phyloP scores from a whole-genome alignment of 2,329 filamentous ascomycete species.

The Nothophaeocryptopus gaeumannii region DNA sequence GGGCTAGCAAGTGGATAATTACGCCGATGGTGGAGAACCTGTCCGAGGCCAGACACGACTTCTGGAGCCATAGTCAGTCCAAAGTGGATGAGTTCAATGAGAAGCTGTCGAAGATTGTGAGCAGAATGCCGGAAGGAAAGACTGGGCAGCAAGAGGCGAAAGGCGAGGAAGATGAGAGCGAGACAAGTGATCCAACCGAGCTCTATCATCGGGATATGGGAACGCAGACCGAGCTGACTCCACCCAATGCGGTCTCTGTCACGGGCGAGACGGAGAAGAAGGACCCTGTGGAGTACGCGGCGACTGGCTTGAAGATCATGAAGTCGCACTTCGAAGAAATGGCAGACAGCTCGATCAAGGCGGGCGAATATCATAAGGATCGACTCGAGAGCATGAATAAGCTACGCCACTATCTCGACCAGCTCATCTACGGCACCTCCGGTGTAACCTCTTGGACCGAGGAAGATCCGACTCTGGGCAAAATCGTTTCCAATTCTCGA shows the following conservation, averaged over 20 bases:
- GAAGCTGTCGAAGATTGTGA: constrained; percentile 43
- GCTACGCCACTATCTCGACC: constrained; percentile 65
- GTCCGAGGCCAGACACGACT: constrained; percentile 56
- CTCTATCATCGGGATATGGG: constrained; percentile 79
- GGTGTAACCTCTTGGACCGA: constrained; percentile 24
- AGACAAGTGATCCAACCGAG: constrained; percentile 65
- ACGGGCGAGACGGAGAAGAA: constrained; percentile 20
- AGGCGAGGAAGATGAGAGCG: constrained; percentile 48
- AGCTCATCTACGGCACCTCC: constrained; percentile 48
- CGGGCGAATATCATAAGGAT: constrained; percentile 51
- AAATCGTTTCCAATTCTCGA: constrained; percentile 39
- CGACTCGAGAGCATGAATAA: constrained; percentile 51
- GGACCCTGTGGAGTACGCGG: constrained; percentile 29
- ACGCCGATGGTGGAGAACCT: constrained; percentile 58
- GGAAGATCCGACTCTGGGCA: constrained; percentile 29
- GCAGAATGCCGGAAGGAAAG: constrained; percentile 26
- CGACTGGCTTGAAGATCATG: constrained; percentile 46
- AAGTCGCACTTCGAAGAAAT: constrained; percentile 52
- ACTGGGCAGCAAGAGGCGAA: constrained; percentile 36
- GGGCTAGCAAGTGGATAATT: constrained; percentile 66
- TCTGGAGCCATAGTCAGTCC: constrained; percentile 50
- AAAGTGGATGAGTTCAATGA: constrained; percentile 57
- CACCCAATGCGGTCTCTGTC: constrained; percentile 43
- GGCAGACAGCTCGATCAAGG: constrained; percentile 49
- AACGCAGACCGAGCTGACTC: constrained; percentile 64